A percentile compares a stretch with the other conserved stretches of the same genome.
Evolutionary conservation across 345 rosid genomes (phyloP).

Genomic region (Eutrema yunnanense): DNA sequence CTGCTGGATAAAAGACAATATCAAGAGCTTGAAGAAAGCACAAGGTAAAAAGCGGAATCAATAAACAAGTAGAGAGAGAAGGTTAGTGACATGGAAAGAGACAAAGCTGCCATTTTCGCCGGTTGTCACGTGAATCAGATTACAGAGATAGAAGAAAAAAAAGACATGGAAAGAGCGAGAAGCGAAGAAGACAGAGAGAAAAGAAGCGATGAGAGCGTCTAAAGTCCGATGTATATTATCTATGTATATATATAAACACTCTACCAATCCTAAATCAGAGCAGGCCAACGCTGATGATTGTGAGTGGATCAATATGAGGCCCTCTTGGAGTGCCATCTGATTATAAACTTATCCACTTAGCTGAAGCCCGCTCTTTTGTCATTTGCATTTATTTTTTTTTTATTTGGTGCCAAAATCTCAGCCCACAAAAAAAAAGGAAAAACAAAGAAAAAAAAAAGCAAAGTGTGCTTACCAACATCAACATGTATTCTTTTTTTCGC

Average conservation of each 20-base stretch:
- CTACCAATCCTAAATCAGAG: too few species aligned
- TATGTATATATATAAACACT: too few species aligned
- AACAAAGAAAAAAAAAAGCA: too few species aligned
- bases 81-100: neutral
- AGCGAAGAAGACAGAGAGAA: constrained; percentile 33
- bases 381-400: too few species aligned
- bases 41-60: neutral
- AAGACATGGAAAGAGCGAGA: constrained; percentile 46
- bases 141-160: neutral
- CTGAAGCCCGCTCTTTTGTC: too few species aligned
- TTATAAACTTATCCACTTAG: too few species aligned
- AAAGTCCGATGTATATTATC: too few species aligned
- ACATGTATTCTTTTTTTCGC: constrained; percentile 68
- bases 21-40: neutral
- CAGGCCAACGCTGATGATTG: too few species aligned
- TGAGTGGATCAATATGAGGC: too few species aligned
- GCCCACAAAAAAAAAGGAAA: too few species aligned
- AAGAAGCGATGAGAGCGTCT: constrained; percentile 40
- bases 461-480: constrained; percentile 81
- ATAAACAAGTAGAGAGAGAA: neutral
- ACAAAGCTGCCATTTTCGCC: constrained; percentile 10
- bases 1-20: constrained; percentile 27
- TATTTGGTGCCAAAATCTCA: too few species aligned
- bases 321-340: too few species aligned
- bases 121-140: neutral